Percentiles rank a stretch among this genome's conserved stretches.
These are phyloP conservation scores for Citrus hindsii DNA, from an alignment of 345 rosid species.

Conservation along the genomic window DNA sequence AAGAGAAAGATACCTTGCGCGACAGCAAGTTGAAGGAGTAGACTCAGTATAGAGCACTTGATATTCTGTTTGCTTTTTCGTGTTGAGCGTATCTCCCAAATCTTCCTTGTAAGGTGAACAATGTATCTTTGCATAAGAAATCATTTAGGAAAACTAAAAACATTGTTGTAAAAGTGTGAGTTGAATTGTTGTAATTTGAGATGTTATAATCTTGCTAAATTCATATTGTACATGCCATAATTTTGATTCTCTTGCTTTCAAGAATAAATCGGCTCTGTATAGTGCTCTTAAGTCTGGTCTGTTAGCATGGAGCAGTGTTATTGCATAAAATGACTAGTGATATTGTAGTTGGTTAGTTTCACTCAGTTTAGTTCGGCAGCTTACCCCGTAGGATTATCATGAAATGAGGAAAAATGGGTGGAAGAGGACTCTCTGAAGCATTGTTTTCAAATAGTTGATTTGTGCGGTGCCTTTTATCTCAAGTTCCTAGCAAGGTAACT, in stretches of 20 bases:
- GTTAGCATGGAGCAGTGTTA: background rate
- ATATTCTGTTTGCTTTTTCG: background rate
- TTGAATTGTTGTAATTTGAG: conserved; percentile 23
- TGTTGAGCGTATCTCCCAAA: conserved; percentile 20
- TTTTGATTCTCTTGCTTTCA: background rate
- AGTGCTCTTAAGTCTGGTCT: background rate
- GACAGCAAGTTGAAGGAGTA: conserved; percentile 74
- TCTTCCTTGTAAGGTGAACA: conserved; percentile 20
- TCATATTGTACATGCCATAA: conserved; percentile 15
- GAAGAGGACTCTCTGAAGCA: too few species aligned
- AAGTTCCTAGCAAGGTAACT: background rate
- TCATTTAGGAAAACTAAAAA: conserved; percentile 20
- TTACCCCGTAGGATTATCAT: too few species aligned
- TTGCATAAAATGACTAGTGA: too few species aligned
- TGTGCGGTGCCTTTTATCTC: too few species aligned
- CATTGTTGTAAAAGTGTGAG: conserved; percentile 16
- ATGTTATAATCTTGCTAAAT: background rate
- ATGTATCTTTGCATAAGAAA: conserved; percentile 10
- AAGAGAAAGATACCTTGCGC: conserved; percentile 92
- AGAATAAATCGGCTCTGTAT: background rate
- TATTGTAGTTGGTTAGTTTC: too few species aligned
- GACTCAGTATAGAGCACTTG: conserved; percentile 50
- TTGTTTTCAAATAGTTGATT: background rate
- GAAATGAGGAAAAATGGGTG: background rate
- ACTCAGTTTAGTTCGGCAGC: background rate